These are phyloP conservation scores for Begonia masoniana DNA, from an alignment of 306 rosid species.

Conservation along the genomic window DNA sequence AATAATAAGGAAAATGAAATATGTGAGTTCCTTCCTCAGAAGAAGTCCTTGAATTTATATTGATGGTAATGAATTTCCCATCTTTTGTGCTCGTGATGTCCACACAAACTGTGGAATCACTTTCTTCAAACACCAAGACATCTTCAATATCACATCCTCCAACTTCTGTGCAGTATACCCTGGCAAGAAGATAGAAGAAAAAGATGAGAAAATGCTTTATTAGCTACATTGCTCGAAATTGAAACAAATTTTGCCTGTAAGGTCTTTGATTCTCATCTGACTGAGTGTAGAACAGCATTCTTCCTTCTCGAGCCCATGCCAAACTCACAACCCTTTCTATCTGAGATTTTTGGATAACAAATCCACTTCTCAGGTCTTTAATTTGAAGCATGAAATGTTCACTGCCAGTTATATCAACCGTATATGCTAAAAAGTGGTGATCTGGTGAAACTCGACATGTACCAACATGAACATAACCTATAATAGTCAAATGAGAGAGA, in stretches of 20 bases:
- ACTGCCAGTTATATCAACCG: constrained; percentile 61
- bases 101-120: constrained; percentile 71
- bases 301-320: constrained; percentile 78
- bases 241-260: constrained; percentile 44
- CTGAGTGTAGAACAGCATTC: constrained; percentile 53
- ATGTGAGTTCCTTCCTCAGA: constrained; percentile 83
- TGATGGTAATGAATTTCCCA: constrained; percentile 93
- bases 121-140: constrained; percentile 50
- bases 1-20: constrained; percentile 14
- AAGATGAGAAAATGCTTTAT: constrained; percentile 1
- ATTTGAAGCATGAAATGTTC: constrained; percentile 68
- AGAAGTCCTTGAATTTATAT: constrained; percentile 98
- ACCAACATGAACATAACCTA: constrained; percentile 94
- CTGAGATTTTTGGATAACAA: constrained; percentile 28
- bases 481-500: constrained; percentile 1
- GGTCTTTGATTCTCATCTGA: constrained; percentile 88
- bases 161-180: constrained; percentile 59
- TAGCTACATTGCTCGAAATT: neutral
- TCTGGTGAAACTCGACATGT: constrained; percentile 80
- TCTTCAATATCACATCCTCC: constrained; percentile 31
- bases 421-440: constrained; percentile 72
- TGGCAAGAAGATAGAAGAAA: constrained; percentile 17
- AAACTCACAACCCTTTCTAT: constrained; percentile 58
- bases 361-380: constrained; percentile 68
- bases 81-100: constrained; percentile 93